Base-by-base conservation (phyloP, 2,329 filamentous ascomycete species). In the Pleoardoris graminearum region DNA sequence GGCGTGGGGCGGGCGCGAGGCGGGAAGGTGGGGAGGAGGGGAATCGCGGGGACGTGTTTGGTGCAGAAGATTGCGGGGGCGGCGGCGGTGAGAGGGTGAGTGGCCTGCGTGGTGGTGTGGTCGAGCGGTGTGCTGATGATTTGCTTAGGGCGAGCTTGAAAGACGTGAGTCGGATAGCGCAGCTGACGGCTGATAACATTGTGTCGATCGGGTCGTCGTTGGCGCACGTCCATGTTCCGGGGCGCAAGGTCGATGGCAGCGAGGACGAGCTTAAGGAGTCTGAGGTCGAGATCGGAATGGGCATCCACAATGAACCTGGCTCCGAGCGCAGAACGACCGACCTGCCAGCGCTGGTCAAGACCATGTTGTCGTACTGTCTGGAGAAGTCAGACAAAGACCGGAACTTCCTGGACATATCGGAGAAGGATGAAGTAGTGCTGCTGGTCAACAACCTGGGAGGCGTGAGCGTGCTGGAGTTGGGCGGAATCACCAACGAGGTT, bases 1-100 rank as follows among this genome's bases (percentile, higher is more conserved):
- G 91, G 92, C 37, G 92, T 97, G 39, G 92, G 92, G 1, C 80
- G 91, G 53, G 80, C 78, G 47, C 87, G 87, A 69, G 87, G 89
- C 10, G 92, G 93, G n/a, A 97, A 97, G 71, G 93, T 97, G 14
- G 93, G 93, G 1, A 80, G 93, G 46, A 83, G 93, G 67, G 93
- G 93, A 48, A 94, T 97, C 71, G 92, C 91, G 3, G 93, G 93
- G 27, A 95, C 91, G 5, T 90, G 96, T 33, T 78, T 97, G 21
- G 89, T 97, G n/a, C 82, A 92, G 63, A 97, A 97, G 81, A 89
- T 96, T 67, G 82, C 87, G 12, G 91, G 93, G 8, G 93, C 91
- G 6, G 74, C 96, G 63, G 91, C 92, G 3, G 89, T 88, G 23
- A 80, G 79, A 61, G 91, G 90, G 59, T 82, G 68, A 61, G 77